phyloP scores from a whole-genome alignment of 139 green algal species.

The Micractinium conductrix region DNA sequence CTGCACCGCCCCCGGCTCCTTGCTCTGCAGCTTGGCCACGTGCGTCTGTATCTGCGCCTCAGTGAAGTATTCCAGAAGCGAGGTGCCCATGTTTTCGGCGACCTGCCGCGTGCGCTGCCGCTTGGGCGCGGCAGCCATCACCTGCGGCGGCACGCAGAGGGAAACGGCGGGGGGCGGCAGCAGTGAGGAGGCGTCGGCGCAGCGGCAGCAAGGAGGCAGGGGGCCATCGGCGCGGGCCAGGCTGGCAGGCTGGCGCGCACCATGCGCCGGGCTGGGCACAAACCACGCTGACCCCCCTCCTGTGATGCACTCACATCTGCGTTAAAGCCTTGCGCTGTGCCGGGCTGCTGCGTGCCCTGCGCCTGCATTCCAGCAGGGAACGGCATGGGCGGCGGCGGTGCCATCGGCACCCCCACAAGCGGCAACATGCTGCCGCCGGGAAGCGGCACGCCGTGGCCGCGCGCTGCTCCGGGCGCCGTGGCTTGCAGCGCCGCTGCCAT shows the following conservation, averaged over 20 bases:
- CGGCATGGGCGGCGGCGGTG: no score
- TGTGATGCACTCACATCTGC: background rate
- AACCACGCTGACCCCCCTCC: no score
- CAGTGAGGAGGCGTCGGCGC: background rate
- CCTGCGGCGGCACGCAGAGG: no score
- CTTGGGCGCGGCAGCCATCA: slow-evolving; percentile 26
- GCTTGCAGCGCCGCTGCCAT: background rate
- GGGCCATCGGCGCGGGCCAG: no score
- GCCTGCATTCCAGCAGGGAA: background rate
- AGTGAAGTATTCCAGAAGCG: slow-evolving; percentile 92
- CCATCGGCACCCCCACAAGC: background rate
- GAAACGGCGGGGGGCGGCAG: no score
- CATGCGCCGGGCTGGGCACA: no score
- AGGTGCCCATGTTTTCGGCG: slow-evolving; percentile 74
- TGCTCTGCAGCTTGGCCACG: slow-evolving; percentile 55
- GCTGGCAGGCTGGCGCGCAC: no score
- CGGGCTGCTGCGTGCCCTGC: background rate
- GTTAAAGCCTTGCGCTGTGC: background rate
- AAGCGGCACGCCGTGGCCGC: background rate
- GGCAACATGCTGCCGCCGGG: background rate
- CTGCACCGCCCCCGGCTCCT: slow-evolving; percentile 34
- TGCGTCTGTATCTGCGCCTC: slow-evolving; percentile 82
- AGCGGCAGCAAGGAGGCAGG: background rate
- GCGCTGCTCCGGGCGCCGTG: background rate
- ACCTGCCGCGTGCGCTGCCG: slow-evolving; percentile 29